Evolutionary conservation across 202 grass and related monocot genomes (phyloP), one percentile per base, ranked within the genome.

Genomic region (Saccharum hybrid): DNA sequence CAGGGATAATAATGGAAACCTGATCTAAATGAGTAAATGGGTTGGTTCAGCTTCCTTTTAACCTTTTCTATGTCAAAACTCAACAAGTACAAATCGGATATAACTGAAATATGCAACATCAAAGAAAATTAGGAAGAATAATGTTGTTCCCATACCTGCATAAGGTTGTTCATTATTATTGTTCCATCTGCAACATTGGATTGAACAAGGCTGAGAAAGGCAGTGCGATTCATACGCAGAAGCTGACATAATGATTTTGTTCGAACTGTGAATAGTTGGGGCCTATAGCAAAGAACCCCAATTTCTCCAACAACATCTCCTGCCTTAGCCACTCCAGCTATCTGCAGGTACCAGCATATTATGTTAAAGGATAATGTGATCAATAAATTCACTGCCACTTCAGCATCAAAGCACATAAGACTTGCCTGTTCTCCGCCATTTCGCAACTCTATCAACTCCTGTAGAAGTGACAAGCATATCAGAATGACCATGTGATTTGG

Each of bases 251-350:
- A 87, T 31, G 96, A 94, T 88, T 80, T 93, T 16, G 96, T 99
- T 71, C 96, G 86, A 57, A 99, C 96, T 33, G 96, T 99, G 68
- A 92, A 94, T 51, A 99, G 49, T 80, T 99, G 96, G 46, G 96
- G 96, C 79, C 90, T 90, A 71, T 96, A 96, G 39, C 96, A 99
- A 88, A 99, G 91, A 83, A 99, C 86, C 2, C 96, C 96, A 68
- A 99, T 90, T 86, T 96, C 96, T 91, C 96, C 96, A 86, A 99
- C 79, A 78, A 94, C 74, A 59, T 96, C 96, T 83, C 96, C 96
- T 61, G 84, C 86, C 59, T 82, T 92, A 49, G 91, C 84, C 60
- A 87, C 68, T 66, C 78, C 77, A 37, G 62, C 57, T 19, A 88
- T 64, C 96, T 99, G 81, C 71, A 89, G 46, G 63, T 73, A 23